Evolutionary conservation across 768 basidiomycete species (phyloP), one percentile per base, ranked within the genome.

Genomic region (Pleurotus djamor): DNA sequence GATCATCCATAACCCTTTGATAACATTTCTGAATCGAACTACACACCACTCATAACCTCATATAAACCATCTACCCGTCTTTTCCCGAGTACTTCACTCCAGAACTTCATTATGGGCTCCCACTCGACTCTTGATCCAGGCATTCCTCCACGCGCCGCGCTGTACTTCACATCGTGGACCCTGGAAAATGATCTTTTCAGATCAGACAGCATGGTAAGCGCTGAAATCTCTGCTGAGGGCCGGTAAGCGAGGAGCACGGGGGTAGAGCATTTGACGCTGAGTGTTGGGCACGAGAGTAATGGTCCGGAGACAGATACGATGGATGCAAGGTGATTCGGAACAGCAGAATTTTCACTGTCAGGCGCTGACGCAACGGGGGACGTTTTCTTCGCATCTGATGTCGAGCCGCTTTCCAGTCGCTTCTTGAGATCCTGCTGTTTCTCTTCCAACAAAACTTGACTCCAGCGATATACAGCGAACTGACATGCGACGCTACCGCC

Each of bases 61-160:
- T 88, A 89, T 60, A 90, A 65, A 8, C 85, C 89, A 4, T 85
- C 81, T 8, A 74, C 77, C 63, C 80, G 79, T 66, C 88, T 81
- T 61, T 76, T 79, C 1, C 73, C 76, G 14, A 95, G 73, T 43
- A 72, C 71, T 67, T 86, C 83, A 64, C 92, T 89, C 93, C 93
- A 96, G 71, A 94, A 94, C 59, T 79, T 75, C 91, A 96, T 94
- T 48, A 95, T 81, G 0, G 86, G 85, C 66, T 85, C 82, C 92
- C 92, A 95, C 65, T 94, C 92, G 9, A 85, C 83, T 64, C 75
- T 82, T 33, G 86, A 87, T 3, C 80, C 73, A 7, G 90, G 92
- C 93, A 96, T 96, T 13, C 86, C 89, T 14, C 64, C 71, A 1
- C 69, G 67, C 64, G 76, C 74, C 0, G 74, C 76, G 4, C 59